phyloP scores from a whole-genome alignment of 768 basidiomycete genomes.

The Exsudoporus frostii region DNA sequence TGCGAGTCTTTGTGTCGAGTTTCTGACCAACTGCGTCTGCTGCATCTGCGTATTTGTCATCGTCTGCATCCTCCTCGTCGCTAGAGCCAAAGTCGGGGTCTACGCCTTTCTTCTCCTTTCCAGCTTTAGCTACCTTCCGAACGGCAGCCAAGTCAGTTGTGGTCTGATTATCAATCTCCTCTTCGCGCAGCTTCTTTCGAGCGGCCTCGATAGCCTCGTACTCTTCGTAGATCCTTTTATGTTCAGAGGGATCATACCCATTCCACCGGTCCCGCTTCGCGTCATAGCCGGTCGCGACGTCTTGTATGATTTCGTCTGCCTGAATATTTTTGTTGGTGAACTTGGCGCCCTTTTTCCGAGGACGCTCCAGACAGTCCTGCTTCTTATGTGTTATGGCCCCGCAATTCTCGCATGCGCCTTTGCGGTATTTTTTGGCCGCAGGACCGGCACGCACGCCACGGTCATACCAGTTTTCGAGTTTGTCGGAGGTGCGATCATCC shows the following conservation, averaged over 20 bases:
- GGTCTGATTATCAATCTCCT: constrained; percentile 97
- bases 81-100: constrained; percentile 96
- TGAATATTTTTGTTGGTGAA: constrained; percentile 88
- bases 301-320: constrained; percentile 87
- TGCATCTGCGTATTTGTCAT: constrained; percentile 97
- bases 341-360: constrained; percentile 93
- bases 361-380: constrained; percentile 92
- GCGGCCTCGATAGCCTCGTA: constrained; percentile 91
- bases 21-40: constrained; percentile 98
- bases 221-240: constrained; percentile 87
- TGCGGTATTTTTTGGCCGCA: constrained; percentile 94
- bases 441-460: constrained; percentile 82
- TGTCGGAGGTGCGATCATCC: constrained; percentile 55
- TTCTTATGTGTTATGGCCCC: constrained; percentile 93
- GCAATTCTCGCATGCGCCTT: constrained; percentile 99
- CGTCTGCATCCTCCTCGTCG: constrained; percentile 93
- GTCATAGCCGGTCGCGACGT: constrained; percentile 75
- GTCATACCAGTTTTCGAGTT: constrained; percentile 90
- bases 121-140: constrained; percentile 92
- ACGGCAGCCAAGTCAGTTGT: constrained; percentile 89
- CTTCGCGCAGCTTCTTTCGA: constrained; percentile 86
- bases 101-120: constrained; percentile 62
- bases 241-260: constrained; percentile 89
- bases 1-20: constrained; percentile 95
- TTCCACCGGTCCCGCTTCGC: constrained; percentile 99